A percentile compares a stretch with the other conserved stretches of the same genome.
Evolutionary conservation across 106 monocot genomes (phyloP).

Genomic region (Dendrobium chrysotoxum): DNA sequence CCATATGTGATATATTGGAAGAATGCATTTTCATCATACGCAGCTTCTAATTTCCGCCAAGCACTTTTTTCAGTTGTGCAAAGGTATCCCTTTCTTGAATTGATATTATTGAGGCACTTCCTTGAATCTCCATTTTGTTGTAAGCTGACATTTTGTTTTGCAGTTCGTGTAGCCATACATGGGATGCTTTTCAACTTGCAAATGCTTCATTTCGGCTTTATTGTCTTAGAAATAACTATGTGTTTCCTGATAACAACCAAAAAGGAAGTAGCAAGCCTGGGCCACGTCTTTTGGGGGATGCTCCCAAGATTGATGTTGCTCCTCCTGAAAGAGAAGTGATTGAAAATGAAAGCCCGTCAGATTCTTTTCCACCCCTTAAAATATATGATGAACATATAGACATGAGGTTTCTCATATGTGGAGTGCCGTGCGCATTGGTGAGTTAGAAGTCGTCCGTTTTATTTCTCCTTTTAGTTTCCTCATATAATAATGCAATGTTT

Average conservation of each 20-base stretch:
- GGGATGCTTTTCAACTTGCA: constrained; percentile 65
- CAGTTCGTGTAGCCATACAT: constrained; percentile 74
- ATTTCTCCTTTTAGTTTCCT: neutral
- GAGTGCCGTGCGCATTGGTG: constrained; percentile 63
- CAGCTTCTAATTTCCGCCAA: constrained; percentile 74
- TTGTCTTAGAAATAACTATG: constrained; percentile 48
- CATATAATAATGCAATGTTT: neutral
- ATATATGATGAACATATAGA: constrained; percentile 72
- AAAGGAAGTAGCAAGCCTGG: constrained; percentile 35
- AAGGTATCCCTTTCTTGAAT: constrained; percentile 32
- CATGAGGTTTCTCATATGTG: constrained; percentile 76
- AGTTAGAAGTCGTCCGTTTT: constrained; percentile 2
- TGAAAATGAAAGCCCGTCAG: constrained; percentile 32
- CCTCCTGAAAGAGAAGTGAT: constrained; percentile 30
- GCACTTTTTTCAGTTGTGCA: constrained; percentile 80
- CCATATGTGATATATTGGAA: constrained; percentile 93
- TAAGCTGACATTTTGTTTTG: constrained; percentile 9
- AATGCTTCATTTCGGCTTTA: constrained; percentile 53
- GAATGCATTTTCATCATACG: constrained; percentile 54
- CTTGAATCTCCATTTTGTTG: neutral
- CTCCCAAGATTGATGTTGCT: constrained; percentile 63
- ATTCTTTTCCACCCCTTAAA: constrained; percentile 51
- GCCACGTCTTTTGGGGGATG: constrained; percentile 68
- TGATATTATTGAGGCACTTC: neutral
- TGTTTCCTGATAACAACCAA: constrained; percentile 23